Percentiles rank a stretch among this genome's conserved stretches.
Evolutionary conservation across 2,329 filamentous ascomycete genomes (phyloP).

Genomic region (Aphanoascus verrucosus): DNA sequence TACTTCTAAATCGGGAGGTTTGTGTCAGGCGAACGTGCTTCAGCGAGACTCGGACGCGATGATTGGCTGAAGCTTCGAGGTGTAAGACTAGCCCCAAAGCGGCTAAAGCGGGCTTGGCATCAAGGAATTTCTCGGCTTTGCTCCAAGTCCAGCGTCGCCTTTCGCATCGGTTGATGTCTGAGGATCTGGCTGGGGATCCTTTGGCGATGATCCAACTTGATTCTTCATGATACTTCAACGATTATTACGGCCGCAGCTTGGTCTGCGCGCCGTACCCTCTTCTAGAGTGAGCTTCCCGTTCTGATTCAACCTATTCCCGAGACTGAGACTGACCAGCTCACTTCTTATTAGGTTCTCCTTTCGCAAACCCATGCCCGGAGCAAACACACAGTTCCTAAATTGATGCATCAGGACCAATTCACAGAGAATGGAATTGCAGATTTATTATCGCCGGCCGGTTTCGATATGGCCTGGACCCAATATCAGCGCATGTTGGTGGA

Average conservation of each 20-base stretch:
- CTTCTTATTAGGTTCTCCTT: conserved; percentile 21
- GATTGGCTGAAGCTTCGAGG: conserved; percentile 1
- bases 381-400: conserved; percentile 40
- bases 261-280: conserved; percentile 33
- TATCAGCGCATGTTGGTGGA: conserved; percentile 67
- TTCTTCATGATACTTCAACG: conserved; percentile 34
- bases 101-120: background rate
- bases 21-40: conserved; percentile 2
- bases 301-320: conserved; percentile 2
- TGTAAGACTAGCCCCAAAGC: background rate
- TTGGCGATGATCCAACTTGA: conserved; percentile 17
- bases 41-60: background rate
- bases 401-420: conserved; percentile 39
- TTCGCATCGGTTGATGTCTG: background rate
- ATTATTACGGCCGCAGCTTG: conserved; percentile 35
- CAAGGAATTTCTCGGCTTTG: conserved; percentile 7
- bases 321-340: background rate
- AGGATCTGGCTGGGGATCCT: background rate
- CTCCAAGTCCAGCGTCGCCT: background rate
- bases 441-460: conserved; percentile 59
- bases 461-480: conserved; percentile 66
- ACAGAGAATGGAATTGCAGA: conserved; percentile 51
- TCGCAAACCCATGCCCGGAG: conserved; percentile 29
- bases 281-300: conserved; percentile 24
- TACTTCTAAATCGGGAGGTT: conserved; percentile 4